Evolutionary conservation across 805 yeast species (phyloP).

Genomic region (Starmerella bombicola): DNA sequence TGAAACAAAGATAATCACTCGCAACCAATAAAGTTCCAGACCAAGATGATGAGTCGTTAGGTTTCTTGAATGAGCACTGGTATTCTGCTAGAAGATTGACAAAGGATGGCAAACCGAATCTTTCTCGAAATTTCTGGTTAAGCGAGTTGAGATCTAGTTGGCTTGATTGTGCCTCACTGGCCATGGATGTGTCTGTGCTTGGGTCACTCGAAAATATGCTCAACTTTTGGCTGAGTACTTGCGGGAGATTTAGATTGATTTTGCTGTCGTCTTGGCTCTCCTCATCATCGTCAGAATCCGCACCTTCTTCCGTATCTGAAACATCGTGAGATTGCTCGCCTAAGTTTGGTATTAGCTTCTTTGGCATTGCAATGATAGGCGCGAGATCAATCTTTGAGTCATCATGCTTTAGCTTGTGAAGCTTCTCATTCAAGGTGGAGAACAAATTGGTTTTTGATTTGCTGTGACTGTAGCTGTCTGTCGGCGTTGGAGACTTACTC

Average conservation of each 20-base stretch:
- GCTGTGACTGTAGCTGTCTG: not conserved
- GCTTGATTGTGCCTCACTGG: not conserved
- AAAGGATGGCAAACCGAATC: slow-evolving; percentile 48
- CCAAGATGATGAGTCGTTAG: slow-evolving; percentile 10
- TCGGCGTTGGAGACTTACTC: not conserved
- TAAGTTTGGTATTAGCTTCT: not conserved
- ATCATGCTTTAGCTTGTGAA: slow-evolving; percentile 8
- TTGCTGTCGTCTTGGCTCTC: slow-evolving; percentile 5
- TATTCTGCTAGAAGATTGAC: slow-evolving; percentile 54
- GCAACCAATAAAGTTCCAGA: slow-evolving; percentile 68
- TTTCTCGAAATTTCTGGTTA: slow-evolving; percentile 46
- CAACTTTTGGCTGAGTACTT: slow-evolving; percentile 5
- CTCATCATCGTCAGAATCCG: slow-evolving; percentile 11
- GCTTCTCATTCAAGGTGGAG: slow-evolving; percentile 4
- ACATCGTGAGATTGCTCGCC: slow-evolving; percentile 1
- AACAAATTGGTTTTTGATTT: slow-evolving; percentile 7
- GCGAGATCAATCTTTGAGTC: slow-evolving; percentile 1
- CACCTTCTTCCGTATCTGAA: slow-evolving; percentile 9
- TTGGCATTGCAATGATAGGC: not conserved
- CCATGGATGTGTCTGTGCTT: not conserved
- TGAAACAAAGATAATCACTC: slow-evolving; percentile 55
- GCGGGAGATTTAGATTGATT: not conserved
- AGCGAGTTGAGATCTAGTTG: slow-evolving; percentile 26
- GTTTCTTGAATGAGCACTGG: slow-evolving; percentile 14
- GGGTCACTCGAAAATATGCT: not conserved